Conservation (phyloP, 441 rosid genomes). For the Theobroma grandiflorum region DNA sequence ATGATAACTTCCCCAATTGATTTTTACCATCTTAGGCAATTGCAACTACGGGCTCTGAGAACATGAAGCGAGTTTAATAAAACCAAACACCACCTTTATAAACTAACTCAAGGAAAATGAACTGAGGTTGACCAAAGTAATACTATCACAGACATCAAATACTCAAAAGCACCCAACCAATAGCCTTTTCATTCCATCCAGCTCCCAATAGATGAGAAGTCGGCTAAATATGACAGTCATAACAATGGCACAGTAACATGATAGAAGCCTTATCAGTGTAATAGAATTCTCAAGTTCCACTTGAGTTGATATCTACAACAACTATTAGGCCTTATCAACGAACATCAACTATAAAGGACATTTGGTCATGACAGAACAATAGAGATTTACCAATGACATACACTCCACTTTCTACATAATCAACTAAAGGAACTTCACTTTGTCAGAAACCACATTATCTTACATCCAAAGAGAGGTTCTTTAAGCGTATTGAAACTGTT, state of each 20-base stretch:
- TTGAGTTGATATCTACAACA: neutral
- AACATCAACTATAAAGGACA: neutral
- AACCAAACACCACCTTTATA: neutral
- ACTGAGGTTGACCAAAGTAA: neutral
- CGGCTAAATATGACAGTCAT: neutral
- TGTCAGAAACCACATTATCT: neutral
- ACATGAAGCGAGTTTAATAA: neutral
- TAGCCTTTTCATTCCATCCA: neutral
- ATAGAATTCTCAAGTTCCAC: neutral
- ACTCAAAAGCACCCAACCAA: neutral
- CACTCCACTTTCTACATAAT: conserved; percentile 8
- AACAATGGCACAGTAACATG: neutral
- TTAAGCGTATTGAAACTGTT: neutral
- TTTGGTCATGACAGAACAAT: neutral
- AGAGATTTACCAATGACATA: neutral
- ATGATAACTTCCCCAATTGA: neutral
- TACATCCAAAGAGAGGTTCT: neutral
- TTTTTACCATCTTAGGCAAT: neutral
- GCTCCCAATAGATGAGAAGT: neutral
- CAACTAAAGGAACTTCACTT: neutral
- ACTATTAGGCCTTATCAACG: neutral
- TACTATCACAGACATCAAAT: neutral
- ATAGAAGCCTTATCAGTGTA: neutral
- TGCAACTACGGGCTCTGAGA: neutral
- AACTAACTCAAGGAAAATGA: neutral